Base-by-base conservation (phyloP, 805 yeast genomes). In the Lipomyces oligophaga region DNA sequence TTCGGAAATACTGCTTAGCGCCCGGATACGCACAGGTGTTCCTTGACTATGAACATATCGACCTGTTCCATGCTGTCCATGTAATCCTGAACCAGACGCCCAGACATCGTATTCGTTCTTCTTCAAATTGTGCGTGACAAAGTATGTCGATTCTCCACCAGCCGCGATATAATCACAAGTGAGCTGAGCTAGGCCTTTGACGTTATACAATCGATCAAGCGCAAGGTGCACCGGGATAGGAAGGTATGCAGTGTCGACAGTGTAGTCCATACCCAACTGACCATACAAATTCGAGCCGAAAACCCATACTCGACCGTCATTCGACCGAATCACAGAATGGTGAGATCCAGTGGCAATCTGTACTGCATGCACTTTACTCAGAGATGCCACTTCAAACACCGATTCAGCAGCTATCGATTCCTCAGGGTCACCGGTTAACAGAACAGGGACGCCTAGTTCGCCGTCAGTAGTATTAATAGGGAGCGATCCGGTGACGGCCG, bases 201-300 rank as follows among this genome's bases (percentile, higher is more conserved):
- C 45, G 62, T 64, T 59, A 70, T 72, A 62, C 70, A 59, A 71
- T 31, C 67, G 64, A 6, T 61, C 59, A 32, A 77, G 65, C 2
- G 70, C 69, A 25, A 81, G 60, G 50, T 70, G 69, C 35, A 73
- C 75, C 2, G 98, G 98, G 32, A 79, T 77, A 3, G 95, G 77
- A 37, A 82, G 72, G 35, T 75, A 68, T 58, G 83, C 90, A 15
- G 83, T 78, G 48, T 78, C 78, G 61, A 79, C 79, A 19, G 76
- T 70, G 38, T 83, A 80, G 5, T 79, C 79, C 38, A 78, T 71
- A 8, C 90, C 96, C 45, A 90, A 71, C 60, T 93, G 90, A n/a
- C 97, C 97, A 63, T 68, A 78, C 3, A 77, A 71, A 63, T 90
- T 90, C 47, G 77, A 77, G 20, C 98, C 98, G 78, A 93, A 89